phyloP scores from a whole-genome alignment of 2,329 filamentous ascomycete species.

The Neonectria magnoliae region DNA sequence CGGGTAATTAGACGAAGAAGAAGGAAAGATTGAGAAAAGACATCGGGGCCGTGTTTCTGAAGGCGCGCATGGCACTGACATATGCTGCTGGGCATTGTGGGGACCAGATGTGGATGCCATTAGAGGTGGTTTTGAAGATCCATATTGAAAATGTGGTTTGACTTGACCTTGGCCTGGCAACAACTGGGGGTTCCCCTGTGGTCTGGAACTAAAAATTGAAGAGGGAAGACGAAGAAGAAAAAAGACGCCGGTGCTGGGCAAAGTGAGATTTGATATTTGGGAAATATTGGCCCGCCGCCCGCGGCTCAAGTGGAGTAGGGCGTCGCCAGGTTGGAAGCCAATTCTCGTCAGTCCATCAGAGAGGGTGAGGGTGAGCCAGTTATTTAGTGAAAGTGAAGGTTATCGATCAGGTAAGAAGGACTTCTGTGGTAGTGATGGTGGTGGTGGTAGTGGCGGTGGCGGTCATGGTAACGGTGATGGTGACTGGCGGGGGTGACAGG shows the following conservation, averaged over 20 bases:
- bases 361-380: background rate
- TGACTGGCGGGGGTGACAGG: constrained; percentile 8
- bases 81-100: constrained; percentile 31
- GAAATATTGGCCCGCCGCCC: constrained; percentile 28
- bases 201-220: constrained; percentile 14
- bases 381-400: background rate
- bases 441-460: background rate
- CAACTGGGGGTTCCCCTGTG: constrained; percentile 21
- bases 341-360: background rate
- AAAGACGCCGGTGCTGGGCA: constrained; percentile 24
- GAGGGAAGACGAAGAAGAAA: constrained; percentile 3
- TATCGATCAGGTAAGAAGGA: background rate
- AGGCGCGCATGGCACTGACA: constrained; percentile 25
- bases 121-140: constrained; percentile 36
- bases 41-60: background rate
- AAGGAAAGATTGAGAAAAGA: background rate
- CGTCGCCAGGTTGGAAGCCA: background rate
- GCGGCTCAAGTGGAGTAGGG: background rate
- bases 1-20: no score
- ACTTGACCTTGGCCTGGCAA: constrained; percentile 23
- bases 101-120: constrained; percentile 26
- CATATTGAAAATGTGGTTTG: constrained; percentile 36
- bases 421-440: background rate
- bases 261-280: constrained; percentile 35
- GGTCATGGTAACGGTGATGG: background rate